Conservation (phyloP, 345 rosid species). For the Gossypioides kirkii region DNA sequence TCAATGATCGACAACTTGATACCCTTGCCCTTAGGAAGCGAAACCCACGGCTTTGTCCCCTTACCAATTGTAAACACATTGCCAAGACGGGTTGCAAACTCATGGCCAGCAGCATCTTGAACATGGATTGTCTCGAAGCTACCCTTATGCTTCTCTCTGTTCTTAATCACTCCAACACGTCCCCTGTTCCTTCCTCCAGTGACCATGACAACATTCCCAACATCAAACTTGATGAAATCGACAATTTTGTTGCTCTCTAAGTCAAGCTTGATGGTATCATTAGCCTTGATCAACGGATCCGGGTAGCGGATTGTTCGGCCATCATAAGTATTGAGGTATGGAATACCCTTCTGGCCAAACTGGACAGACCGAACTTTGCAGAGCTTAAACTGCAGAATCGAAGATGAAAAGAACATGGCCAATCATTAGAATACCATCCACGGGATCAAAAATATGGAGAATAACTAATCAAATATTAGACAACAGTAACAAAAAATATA, state of each 20-base stretch:
- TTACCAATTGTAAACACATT: slow-evolving; percentile 37
- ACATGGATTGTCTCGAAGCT: slow-evolving; percentile 36
- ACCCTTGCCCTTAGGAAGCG: slow-evolving; percentile 37
- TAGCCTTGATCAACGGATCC: slow-evolving; percentile 56
- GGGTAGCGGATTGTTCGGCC: slow-evolving; percentile 65
- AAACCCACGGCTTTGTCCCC: slow-evolving; percentile 40
- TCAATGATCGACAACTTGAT: slow-evolving; percentile 45
- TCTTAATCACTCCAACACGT: slow-evolving; percentile 36
- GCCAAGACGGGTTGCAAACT: slow-evolving; percentile 36
- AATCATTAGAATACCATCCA: neutral
- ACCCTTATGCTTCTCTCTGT: slow-evolving; percentile 37
- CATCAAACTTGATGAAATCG: slow-evolving; percentile 56
- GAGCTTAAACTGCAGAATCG: slow-evolving; percentile 31
- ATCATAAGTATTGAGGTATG: slow-evolving; percentile 53
- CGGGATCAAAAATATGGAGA: too few relatives aligned
- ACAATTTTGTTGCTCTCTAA: slow-evolving; percentile 33
- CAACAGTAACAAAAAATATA: neutral
- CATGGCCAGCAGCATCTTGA: slow-evolving; percentile 36
- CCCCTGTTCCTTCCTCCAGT: slow-evolving; percentile 66
- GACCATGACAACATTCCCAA: slow-evolving; percentile 57
- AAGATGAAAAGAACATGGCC: neutral
- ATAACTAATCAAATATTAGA: neutral
- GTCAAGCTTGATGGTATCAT: slow-evolving; percentile 59
- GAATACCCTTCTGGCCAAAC: slow-evolving; percentile 52
- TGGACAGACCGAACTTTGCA: slow-evolving; percentile 51